Conservation (phyloP, 192 early-diverging fungal genomes). For the Haplosporangium gracile region DNA sequence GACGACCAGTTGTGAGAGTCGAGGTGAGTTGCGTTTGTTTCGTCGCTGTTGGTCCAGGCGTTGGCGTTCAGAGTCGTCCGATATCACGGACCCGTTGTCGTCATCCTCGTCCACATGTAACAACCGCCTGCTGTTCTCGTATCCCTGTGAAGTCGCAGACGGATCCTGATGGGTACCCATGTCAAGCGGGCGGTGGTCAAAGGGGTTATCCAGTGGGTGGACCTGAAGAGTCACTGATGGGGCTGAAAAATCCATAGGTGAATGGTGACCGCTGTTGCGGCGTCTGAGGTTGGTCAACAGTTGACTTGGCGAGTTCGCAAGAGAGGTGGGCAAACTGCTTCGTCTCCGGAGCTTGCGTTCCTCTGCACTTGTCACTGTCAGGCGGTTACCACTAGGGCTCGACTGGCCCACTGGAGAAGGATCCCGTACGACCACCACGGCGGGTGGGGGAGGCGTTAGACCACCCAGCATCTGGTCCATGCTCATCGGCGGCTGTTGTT, state of each 20-base stretch:
- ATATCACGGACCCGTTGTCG: neutral
- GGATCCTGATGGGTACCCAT: neutral
- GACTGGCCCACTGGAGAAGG: neutral
- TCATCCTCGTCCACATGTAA: slow-evolving; percentile 21
- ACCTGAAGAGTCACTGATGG: neutral
- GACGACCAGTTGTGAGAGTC: neutral
- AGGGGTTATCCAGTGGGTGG: neutral
- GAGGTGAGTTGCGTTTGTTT: slow-evolving; percentile 23
- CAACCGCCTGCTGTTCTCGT: neutral
- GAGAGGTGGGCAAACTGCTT: slow-evolving; percentile 41
- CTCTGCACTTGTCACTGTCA: neutral
- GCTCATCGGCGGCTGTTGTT: slow-evolving; percentile 11
- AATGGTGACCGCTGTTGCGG: slow-evolving; percentile 21
- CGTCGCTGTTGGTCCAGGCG: slow-evolving; percentile 23
- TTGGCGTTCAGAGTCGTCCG: slow-evolving; percentile 13
- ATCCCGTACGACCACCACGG: neutral
- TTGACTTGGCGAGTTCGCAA: slow-evolving; percentile 11
- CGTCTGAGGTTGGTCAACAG: slow-evolving; percentile 4
- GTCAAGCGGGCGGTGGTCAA: neutral
- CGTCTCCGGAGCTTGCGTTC: slow-evolving; percentile 34
- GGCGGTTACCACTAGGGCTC: neutral
- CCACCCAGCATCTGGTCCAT: slow-evolving; percentile 3
- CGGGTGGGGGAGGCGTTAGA: neutral
- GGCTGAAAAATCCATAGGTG: neutral
- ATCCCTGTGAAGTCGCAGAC: neutral